A percentile compares a stretch with the other conserved stretches of the same genome.
phyloP scores from a whole-genome alignment of 306 rosid genomes.

The Rosa rugosa region DNA sequence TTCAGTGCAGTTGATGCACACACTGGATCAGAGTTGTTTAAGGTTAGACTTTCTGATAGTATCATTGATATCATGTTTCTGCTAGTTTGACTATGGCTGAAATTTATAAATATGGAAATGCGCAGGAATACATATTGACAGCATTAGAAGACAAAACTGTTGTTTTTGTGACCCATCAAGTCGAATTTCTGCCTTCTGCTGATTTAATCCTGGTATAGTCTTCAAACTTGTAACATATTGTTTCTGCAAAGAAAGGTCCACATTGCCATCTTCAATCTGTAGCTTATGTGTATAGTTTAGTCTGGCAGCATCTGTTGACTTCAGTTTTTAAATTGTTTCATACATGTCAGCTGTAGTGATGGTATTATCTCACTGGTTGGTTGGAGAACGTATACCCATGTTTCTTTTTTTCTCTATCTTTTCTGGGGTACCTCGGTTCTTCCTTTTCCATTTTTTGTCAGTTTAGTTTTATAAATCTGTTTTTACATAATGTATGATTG shows the following conservation, averaged over 20 bases:
- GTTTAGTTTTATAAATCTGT: not conserved
- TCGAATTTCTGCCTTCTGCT: slow-evolving; percentile 92
- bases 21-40: slow-evolving; percentile 81
- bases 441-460: not conserved
- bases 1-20: slow-evolving; percentile 99
- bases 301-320: not conserved
- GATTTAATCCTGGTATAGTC: slow-evolving; percentile 84
- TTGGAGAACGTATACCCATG: not conserved
- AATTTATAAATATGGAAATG: slow-evolving; percentile 41
- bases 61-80: slow-evolving; percentile 21
- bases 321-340: not conserved
- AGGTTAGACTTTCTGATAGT: slow-evolving; percentile 45
- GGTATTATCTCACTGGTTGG: slow-evolving; percentile 1
- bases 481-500: slow-evolving; percentile 16
- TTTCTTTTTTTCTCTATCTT: not conserved
- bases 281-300: not conserved
- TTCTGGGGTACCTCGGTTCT: not conserved
- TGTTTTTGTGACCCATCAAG: slow-evolving; percentile 96
- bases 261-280: slow-evolving; percentile 13
- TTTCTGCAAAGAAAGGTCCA: slow-evolving; percentile 19
- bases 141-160: slow-evolving; percentile 88
- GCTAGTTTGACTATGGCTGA: slow-evolving; percentile 32
- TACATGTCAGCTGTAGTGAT: not conserved
- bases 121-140: slow-evolving; percentile 96
- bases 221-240: slow-evolving; percentile 21